Base-by-base conservation (phyloP, 1,284 basidiomycete species). In the Somion occarium region DNA sequence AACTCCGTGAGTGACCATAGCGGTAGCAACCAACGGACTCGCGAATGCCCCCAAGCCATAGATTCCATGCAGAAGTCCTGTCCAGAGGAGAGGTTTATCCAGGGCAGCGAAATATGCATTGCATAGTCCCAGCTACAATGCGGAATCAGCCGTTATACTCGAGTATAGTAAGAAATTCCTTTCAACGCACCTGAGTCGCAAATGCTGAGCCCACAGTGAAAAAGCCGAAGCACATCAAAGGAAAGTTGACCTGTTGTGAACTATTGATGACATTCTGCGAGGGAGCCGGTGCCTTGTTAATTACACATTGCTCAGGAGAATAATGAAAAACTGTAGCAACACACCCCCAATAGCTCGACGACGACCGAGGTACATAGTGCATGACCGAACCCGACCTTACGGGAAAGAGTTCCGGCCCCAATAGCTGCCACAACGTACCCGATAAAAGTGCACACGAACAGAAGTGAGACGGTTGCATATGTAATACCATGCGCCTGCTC, bases 171-270 rank as follows among this genome's bases (percentile, higher is more conserved):
- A 44, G 12, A 24, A 34, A n/a, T n/a, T 4, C 13, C 19, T 3
- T 2, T 11, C 22, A 3, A 5, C 51, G 41, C 9, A 65, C 65
- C 61, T 67, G 63, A 1, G 63, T 66, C 3, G 66, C 60, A 46
- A 65, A 68, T 13, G 63, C 64, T 7, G 52, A 49, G 3, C 65
- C 66, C 2, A 66, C 62, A 5, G 65, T 58, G 43, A 64, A 62
- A 51, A 65, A 68, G 2, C 64, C 66, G 47, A 68, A 64, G 51
- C 65, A 65, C 66, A 66, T 66, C 5, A 66, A 46, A 12, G 56
- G 51, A 41, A 65, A 67, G 46, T 52, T 64, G 19, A 52, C 55
- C 34, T 64, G 64, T 46, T 68, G 66, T 3, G 65, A 64, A 48
- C 60, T 60, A 38, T 68, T 67, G 53, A 67, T 65, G 44, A 66